phyloP scores from a whole-genome alignment of 306 rosid genomes.

The Prunus mume region DNA sequence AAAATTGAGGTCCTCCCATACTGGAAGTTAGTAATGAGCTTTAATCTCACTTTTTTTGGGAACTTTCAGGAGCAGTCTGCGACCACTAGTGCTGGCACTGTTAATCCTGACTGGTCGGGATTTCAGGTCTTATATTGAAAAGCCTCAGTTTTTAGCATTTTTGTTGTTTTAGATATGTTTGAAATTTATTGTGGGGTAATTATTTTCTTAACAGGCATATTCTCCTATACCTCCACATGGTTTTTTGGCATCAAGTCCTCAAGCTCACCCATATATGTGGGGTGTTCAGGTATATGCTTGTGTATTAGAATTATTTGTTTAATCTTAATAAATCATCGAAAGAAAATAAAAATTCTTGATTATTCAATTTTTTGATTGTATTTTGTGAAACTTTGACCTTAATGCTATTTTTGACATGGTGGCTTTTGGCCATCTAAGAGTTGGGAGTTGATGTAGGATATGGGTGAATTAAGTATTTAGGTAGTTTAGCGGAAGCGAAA shows the following conservation, averaged over 20 bases:
- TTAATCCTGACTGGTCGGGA: conserved; percentile 94
- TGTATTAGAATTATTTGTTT: background rate
- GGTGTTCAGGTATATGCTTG: conserved; percentile 77
- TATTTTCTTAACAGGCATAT: conserved; percentile 57
- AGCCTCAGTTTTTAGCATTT: conserved; percentile 11
- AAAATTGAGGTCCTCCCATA: conserved; percentile 2
- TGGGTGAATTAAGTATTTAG: no score
- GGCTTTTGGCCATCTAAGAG: background rate
- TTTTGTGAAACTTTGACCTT: background rate
- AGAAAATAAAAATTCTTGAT: background rate
- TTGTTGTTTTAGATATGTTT: conserved; percentile 27
- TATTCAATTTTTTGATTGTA: background rate
- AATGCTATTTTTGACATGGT: background rate
- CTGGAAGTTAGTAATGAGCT: conserved; percentile 6
- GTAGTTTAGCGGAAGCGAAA: no score
- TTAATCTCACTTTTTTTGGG: conserved; percentile 10
- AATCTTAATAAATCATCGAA: background rate
- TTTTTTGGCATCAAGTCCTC: conserved; percentile 88
- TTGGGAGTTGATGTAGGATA: no score
- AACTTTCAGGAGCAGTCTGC: conserved; percentile 73
- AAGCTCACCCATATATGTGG: conserved; percentile 98
- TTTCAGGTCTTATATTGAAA: conserved; percentile 68
- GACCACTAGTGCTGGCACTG: conserved; percentile 53
- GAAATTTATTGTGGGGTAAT: conserved; percentile 27
- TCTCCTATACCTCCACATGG: conserved; percentile 96